Evolutionary conservation across 140 eudicot genomes (phyloP), one percentile per base, ranked within the genome.

Genomic region (Stevia rebaudiana): DNA sequence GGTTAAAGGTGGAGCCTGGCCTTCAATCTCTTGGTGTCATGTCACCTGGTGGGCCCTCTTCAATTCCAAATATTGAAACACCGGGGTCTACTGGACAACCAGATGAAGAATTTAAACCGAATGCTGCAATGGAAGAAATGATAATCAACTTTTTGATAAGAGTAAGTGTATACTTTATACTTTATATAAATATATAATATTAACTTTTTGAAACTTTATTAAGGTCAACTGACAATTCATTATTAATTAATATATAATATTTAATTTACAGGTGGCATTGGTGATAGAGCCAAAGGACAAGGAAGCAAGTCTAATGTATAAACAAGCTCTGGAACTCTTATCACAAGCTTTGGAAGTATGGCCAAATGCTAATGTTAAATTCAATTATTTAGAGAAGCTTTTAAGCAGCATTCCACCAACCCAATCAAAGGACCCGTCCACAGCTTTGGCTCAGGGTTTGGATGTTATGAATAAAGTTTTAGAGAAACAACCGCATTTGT

Each of bases 91-190:
- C 87, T 36, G 92, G 90, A 47, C 99, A 88, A 72, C 88, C 95
- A 41, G 97, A 88, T 78, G 99, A 94, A 69, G 99, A 94, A 68
- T 94, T 86, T 71, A 94, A 89, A 73, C 99, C 99, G 8, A 94
- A 94, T 83, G 97, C 99, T 55, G 99, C 99, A 2, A 94, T 94
- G 99, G 99, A 94, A 70, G 99, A 94, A 81, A 94, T 94, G 99
- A 94, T 94, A 24, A 94, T 94, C 74, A 94, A 94, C 79, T 94
- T 94, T 82, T 86, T 94, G 28, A 94, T 94, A 52, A 76, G 99
- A 67, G 99, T 94, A 79, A 67, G 87, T 58, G 28, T 40, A 52
- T 37, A 23, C 63, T 66, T 56, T 61, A n/a, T n/a, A n/a, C n/a
- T n/a, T n/a, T n/a, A n/a, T n/a, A n/a, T n/a, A n/a, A n/a, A n/a